phyloP scores from a whole-genome alignment of 2,329 filamentous ascomycete species.

The Nemania sp. region DNA sequence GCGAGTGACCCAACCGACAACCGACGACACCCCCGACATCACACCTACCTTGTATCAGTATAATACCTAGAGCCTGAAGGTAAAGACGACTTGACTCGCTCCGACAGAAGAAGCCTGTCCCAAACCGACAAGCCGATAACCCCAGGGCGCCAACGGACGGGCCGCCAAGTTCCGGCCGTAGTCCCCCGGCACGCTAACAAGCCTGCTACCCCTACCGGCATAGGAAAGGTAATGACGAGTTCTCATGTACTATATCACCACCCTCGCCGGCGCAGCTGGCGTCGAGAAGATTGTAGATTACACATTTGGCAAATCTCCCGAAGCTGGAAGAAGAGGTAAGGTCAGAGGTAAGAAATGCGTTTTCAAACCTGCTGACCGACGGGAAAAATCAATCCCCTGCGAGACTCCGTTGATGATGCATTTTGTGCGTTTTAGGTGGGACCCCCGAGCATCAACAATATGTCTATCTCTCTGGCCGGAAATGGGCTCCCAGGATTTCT shows the following conservation, averaged over 20 bases:
- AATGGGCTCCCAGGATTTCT: slow-evolving; percentile 6
- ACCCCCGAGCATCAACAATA: slow-evolving; percentile 1
- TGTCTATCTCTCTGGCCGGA: slow-evolving; percentile 18
- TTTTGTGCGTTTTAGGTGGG: slow-evolving; percentile 14
- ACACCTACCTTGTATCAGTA: slow-evolving; percentile 26
- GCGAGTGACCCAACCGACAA: slow-evolving; percentile 15
- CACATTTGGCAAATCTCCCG: slow-evolving; percentile 31
- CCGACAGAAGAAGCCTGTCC: not conserved
- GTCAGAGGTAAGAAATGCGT: slow-evolving; percentile 57
- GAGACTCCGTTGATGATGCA: slow-evolving; percentile 6
- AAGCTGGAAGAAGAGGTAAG: slow-evolving; percentile 50
- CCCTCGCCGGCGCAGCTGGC: slow-evolving; percentile 31
- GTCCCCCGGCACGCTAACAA: slow-evolving; percentile 5
- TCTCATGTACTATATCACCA: slow-evolving; percentile 34
- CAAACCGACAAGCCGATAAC: slow-evolving; percentile 2
- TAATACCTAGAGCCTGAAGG: slow-evolving; percentile 25
- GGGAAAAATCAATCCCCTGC: slow-evolving; percentile 3
- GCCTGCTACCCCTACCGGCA: slow-evolving; percentile 27
- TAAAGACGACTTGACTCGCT: slow-evolving; percentile 24
- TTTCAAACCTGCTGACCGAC: slow-evolving; percentile 41
- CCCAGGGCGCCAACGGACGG: slow-evolving; percentile 2
- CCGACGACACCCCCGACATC: not conserved
- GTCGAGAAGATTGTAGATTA: slow-evolving; percentile 15
- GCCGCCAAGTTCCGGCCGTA: slow-evolving; percentile 4
- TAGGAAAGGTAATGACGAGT: slow-evolving; percentile 39